Base-by-base conservation (phyloP, 1,284 basidiomycete genomes). In the Tausonia pullulans region DNA sequence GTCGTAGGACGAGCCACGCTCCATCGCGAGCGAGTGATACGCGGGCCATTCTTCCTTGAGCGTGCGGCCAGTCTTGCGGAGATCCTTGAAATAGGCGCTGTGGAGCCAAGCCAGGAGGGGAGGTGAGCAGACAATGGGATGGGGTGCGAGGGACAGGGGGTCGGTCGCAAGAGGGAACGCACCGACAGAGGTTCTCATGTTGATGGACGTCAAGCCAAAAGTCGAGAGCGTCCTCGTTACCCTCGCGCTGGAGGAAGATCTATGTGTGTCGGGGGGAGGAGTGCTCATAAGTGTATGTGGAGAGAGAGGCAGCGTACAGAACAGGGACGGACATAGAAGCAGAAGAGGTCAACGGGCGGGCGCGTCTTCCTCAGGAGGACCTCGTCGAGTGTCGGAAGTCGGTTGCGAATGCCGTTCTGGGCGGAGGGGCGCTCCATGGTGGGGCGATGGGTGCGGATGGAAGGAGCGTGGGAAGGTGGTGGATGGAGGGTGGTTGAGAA, bases 141-240 rank as follows among this genome's bases (percentile, higher is more conserved):
- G 27, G 27, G 27, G 27, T 27, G 27, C 27, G 27, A 27, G 27
- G 27, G 27, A 27, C 27, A 27, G 27, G 27, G 27, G 27, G 27
- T 27, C 27, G 27, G 27, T 27, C 27, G 27, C 27, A 27, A 27
- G 27, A 27, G 27, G 27, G 27, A 27, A 27, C 27, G 27, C 27
- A 27, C 27, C 27, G 27, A 77, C 94, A 98, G 54, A 98, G 84
- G 74, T 97, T 97, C 79, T 98, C 96, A 75, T 98, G 95, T 78
- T 98, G 95, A 72, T 97, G 92, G 2, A 98, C 95, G 73, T 98
- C 95, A 46, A 98, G 84, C 94, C 94, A 98, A 72, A 98, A 98
- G 76, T 98, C 95, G 60, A 98, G 80, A 53, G 94, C 88, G 74
- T 98, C 94, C 74, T 97, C 94, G 63, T 90, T 86, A 46, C 89